Base-by-base conservation (phyloP, 345 rosid species). In the Eucalyptus leucophloia region DNA sequence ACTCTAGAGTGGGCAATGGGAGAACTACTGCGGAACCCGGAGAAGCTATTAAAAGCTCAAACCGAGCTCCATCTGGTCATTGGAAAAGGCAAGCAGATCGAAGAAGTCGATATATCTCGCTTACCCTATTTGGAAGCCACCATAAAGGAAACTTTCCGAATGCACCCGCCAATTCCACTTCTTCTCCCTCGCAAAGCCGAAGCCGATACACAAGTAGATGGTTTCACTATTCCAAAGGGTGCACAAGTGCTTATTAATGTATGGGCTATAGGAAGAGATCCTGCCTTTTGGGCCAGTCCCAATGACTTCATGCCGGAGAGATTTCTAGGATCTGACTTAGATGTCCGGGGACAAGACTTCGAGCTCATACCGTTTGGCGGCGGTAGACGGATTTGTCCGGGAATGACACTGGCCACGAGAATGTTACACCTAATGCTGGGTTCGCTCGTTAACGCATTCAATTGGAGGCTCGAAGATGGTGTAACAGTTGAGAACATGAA, bases 1-100 rank as follows among this genome's bases (percentile, higher is more conserved):
- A 93, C 95, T 14, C n/a, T 95, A 69, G 95, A 95, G 53, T 95
- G 96, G 96, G 96, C 95, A 69, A 90, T 94, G 96, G 87, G 92
- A 8, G 96, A 95, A 86, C 49, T 95, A 16, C 92, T 95, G 86
- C 37, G 5, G 26, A 89, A 90, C 44, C 95, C 95, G 12, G 23
- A 88, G 7, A 89, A 88, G 34, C 56, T 93, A 32, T 26, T 37
- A 13, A 91, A 89, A 92, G 95, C 92, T 4, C 89, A 58, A 67
- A 86, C 45, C 23, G 96, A 94, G 91, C 90, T 94, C 4, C 91
- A 93, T 40, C 24, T 42, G 53, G 80, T 10, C 12, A 85, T 94
- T 10, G 95, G 95, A 26, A 89, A 89, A 88, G 94, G 91, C 14
- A 91, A 88, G 0, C 67, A 7, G 3, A 19, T 93, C 7, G 86